Evolutionary conservation across 2,329 filamentous ascomycete species (phyloP).

Genomic region (Sporothrix variecibatus): DNA sequence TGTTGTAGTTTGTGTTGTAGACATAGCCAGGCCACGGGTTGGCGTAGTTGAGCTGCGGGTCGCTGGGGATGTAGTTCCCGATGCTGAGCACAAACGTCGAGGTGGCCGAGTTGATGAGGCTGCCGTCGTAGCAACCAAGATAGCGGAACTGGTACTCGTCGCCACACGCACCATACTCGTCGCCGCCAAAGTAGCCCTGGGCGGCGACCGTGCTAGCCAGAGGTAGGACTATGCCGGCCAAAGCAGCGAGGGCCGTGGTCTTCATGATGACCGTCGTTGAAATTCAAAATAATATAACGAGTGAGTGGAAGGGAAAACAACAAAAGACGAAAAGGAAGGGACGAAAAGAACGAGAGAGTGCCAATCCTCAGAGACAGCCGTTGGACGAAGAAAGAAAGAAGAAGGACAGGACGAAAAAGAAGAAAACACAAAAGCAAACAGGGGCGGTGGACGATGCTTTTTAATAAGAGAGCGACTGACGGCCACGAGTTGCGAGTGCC

Average conservation of each 20-base stretch:
- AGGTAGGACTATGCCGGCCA: not conserved
- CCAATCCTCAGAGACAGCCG: not conserved
- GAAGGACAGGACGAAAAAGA: not conserved
- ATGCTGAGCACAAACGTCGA: not conserved
- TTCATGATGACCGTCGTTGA: not conserved
- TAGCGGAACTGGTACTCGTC: not conserved
- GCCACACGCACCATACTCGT: not conserved
- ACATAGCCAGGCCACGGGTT: not conserved
- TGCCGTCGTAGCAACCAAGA: not conserved
- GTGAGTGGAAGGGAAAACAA: not conserved
- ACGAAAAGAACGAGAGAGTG: no score
- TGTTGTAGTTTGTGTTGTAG: not conserved
- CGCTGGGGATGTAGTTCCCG: not conserved
- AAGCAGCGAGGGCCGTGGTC: not conserved
- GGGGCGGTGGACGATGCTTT: not conserved
- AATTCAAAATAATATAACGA: not conserved
- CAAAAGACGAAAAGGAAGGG: no score
- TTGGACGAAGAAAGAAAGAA: not conserved
- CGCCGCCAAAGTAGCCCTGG: not conserved
- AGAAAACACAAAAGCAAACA: not conserved
- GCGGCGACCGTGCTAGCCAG: not conserved
- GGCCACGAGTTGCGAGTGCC: no score
- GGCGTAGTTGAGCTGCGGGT: not conserved
- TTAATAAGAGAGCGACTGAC: not conserved
- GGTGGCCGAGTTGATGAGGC: not conserved